A percentile compares a stretch with the other conserved stretches of the same genome.
Conservation (phyloP, 2,329 filamentous ascomycete species). For the Fusarium secorum region DNA sequence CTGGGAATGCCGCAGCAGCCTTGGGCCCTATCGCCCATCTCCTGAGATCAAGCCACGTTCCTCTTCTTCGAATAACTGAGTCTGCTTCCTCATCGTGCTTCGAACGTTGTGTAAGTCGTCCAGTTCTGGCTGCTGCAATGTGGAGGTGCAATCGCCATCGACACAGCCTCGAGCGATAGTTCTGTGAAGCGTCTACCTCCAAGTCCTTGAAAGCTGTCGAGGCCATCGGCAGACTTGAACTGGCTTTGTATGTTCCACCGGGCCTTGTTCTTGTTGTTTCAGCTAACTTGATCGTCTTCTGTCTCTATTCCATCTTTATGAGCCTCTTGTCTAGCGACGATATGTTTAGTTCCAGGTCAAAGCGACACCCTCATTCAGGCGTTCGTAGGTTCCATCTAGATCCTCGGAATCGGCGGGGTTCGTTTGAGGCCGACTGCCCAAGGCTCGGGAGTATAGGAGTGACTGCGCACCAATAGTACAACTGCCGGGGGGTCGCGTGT, state of each 20-base stretch:
- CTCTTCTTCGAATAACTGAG: not conserved
- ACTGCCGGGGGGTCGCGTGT: not conserved
- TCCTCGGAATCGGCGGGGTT: not conserved
- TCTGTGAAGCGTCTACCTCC: rapidly evolving
- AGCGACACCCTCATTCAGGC: not conserved
- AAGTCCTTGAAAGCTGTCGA: not conserved
- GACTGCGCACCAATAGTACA: too few species aligned
- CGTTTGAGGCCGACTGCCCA: not conserved
- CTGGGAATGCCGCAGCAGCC: not conserved
- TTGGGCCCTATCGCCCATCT: not conserved
- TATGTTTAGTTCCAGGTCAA: not conserved
- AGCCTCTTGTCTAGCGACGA: rapidly evolving
- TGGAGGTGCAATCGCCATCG: not conserved
- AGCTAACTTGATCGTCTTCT: not conserved
- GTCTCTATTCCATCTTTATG: not conserved
- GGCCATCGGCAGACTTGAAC: rapidly evolving
- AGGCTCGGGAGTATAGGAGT: too few species aligned
- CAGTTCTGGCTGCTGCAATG: not conserved
- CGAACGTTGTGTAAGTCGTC: not conserved
- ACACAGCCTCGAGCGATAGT: too few species aligned
- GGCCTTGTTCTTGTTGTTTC: rapidly evolving
- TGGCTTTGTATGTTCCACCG: not conserved
- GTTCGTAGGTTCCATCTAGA: not conserved
- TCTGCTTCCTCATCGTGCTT: not conserved
- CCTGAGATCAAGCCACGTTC: not conserved